Evolutionary conservation across 1,284 basidiomycete genomes (phyloP), one percentile per base, ranked within the genome.

Genomic region (Schizopora paradoxa): DNA sequence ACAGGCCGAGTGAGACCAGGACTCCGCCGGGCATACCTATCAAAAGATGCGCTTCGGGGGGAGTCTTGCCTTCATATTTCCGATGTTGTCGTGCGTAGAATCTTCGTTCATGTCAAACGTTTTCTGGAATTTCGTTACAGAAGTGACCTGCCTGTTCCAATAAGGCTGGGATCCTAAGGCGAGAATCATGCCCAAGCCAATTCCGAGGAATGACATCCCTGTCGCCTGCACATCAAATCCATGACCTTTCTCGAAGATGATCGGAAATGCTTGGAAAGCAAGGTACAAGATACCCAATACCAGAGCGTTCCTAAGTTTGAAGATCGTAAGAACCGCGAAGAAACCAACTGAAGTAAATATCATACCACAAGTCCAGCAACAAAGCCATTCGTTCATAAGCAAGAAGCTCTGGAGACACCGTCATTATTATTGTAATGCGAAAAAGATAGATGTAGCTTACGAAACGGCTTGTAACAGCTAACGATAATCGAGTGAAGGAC

Each of bases 251-350:
- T 67, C 63, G 58, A 89, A 89, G 21, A 88, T 82, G 48, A 85
- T 73, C 0, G 81, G 81, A 54, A 85, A 86, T 0, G 78, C 79
- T 52, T 81, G 73, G 61, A 89, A 88, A 10, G 80, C 74, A 2
- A 86, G 71, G 60, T 91, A 91, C 0, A 90, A 67, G 38, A 91
- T 77, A 0, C 85, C 86, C 6, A 91, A 76, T 18, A 89, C 66
- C 11, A 86, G 62, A 0, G 84, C 70, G 41, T 66, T 72, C 76
- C 67, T 70, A 47, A 18, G 25, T 51, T 11, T 7, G 7, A 46
- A 23, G 32, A 37, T 32, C 18, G 6, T 45, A 33, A 2, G 23
- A 16, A 25, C 8, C 13, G 10, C 38, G 18, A 2, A 27, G 16
- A 16, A 7, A 1, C 6, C 6, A 13, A 31, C 10, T 36, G 33